A percentile compares a stretch with the other conserved stretches of the same genome.
These are phyloP conservation scores for Yamadazyma insecticola DNA, from an alignment of 805 yeast species.

Conservation along the genomic window DNA sequence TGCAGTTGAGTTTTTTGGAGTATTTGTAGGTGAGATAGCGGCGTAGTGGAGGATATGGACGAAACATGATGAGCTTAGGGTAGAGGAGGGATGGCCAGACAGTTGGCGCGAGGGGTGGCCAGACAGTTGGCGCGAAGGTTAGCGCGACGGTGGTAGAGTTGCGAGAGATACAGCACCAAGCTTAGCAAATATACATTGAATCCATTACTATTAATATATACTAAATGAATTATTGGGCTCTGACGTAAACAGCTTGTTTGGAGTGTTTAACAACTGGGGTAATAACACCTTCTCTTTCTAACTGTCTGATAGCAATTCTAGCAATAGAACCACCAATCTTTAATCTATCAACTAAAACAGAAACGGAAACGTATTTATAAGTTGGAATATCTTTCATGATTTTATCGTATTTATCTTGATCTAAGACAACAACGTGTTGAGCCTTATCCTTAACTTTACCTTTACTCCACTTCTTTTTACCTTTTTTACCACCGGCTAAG, in stretches of 20 bases:
- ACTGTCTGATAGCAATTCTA: conserved; percentile 94
- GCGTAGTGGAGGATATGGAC: no score
- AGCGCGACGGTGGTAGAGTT: no score
- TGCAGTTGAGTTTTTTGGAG: conserved; percentile 8
- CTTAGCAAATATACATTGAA: no score
- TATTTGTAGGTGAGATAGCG: conserved; percentile 9
- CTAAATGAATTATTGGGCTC: no score
- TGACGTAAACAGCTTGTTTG: conserved; percentile 93
- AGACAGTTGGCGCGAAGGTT: no score
- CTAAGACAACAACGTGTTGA: conserved; percentile 93
- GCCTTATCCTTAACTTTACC: conserved; percentile 99
- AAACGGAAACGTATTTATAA: conserved; percentile 96
- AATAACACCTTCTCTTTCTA: conserved; percentile 92
- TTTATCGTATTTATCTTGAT: conserved; percentile 99
- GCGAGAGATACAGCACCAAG: no score
- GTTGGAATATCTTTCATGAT: conserved; percentile 99
- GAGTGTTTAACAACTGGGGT: conserved; percentile 93
- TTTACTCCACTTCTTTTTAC: conserved; percentile 99
- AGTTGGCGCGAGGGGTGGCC: no score
- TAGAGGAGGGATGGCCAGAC: no score
- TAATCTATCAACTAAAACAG: conserved; percentile 97
- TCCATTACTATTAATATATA: no score
- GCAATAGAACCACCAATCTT: conserved; percentile 99
- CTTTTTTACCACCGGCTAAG: conserved; percentile 99
- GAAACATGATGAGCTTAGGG: no score